phyloP scores from a whole-genome alignment of 176 grass and related monocot species.

The Musa acuminata region DNA sequence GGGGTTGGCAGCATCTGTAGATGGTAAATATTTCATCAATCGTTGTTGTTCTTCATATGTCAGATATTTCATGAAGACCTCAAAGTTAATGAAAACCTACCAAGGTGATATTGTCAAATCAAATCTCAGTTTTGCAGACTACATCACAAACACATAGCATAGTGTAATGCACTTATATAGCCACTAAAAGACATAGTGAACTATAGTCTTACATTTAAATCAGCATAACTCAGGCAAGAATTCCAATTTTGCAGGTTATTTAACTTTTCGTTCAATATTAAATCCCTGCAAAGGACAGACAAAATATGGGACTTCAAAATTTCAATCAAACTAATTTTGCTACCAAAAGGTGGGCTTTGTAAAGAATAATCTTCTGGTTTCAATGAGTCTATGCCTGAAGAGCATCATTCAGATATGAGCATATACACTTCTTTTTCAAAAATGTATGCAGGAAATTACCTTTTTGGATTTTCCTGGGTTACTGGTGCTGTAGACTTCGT shows the following conservation, averaged over 20 bases:
- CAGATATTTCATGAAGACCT: slow-evolving; percentile 41
- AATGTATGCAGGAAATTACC: slow-evolving; percentile 24
- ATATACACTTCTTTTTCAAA: neutral
- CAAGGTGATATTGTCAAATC: slow-evolving; percentile 17
- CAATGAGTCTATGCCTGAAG: neutral
- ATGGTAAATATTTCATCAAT: slow-evolving; percentile 49
- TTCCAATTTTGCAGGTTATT: slow-evolving; percentile 30
- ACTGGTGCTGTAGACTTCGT: slow-evolving; percentile 20
- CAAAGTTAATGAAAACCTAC: slow-evolving; percentile 53
- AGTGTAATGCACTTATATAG: neutral
- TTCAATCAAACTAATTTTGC: neutral
- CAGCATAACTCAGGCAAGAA: slow-evolving; percentile 38
- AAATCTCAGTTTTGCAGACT: slow-evolving; percentile 1
- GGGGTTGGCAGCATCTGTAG: slow-evolving; percentile 29
- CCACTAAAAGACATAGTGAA: neutral
- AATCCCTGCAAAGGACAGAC: slow-evolving; percentile 35
- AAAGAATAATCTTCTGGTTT: neutral
- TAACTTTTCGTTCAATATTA: slow-evolving; percentile 28
- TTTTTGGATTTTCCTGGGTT: slow-evolving; percentile 24
- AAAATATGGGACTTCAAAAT: too few species aligned
- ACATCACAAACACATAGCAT: neutral
- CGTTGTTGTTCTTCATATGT: slow-evolving; percentile 46
- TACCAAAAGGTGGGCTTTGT: neutral
- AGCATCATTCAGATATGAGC: too few species aligned
- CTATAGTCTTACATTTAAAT: slow-evolving; percentile 35